Evolutionary conservation across 768 basidiomycete genomes (phyloP).

Genomic region (Collybiopsis confluens): DNA sequence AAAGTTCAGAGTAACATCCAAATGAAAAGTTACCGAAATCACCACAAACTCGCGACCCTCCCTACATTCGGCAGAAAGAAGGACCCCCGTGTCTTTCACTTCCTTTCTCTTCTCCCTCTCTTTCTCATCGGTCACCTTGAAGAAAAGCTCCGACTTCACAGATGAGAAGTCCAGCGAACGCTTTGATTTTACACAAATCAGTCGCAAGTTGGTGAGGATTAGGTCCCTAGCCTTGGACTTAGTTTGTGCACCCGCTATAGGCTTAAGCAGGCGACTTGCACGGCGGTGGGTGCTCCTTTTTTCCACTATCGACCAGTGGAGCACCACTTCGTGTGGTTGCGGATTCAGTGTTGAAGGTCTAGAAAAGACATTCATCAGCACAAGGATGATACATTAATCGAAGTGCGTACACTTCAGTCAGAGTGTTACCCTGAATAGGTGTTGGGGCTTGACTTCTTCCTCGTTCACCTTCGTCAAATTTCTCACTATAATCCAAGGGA

Average conservation of each 20-base stretch:
- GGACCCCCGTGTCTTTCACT: conserved; percentile 40
- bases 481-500: neutral
- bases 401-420: conserved; percentile 46
- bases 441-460: conserved; percentile 53
- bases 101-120: conserved; percentile 35
- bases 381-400: too few relatives aligned
- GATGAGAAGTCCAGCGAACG: conserved; percentile 30
- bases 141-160: conserved; percentile 49
- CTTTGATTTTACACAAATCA: conserved; percentile 53
- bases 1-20: neutral
- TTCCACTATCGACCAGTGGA: conserved; percentile 53
- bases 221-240: conserved; percentile 51
- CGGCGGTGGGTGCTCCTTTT: conserved; percentile 50
- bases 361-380: neutral
- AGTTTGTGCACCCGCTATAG: conserved; percentile 43
- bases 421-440: conserved; percentile 48
- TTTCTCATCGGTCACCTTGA: conserved; percentile 23
- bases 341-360: conserved; percentile 32
- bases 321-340: conserved; percentile 38
- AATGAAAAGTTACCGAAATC: conserved; percentile 44
- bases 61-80: conserved; percentile 47
- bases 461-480: conserved; percentile 23
- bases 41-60: conserved; percentile 58
- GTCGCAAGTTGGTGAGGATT: conserved; percentile 50
- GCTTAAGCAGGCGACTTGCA: conserved; percentile 50